These are phyloP conservation scores for Alternaria panax DNA, from an alignment of 2,329 filamentous ascomycete genomes.

Conservation along the genomic window DNA sequence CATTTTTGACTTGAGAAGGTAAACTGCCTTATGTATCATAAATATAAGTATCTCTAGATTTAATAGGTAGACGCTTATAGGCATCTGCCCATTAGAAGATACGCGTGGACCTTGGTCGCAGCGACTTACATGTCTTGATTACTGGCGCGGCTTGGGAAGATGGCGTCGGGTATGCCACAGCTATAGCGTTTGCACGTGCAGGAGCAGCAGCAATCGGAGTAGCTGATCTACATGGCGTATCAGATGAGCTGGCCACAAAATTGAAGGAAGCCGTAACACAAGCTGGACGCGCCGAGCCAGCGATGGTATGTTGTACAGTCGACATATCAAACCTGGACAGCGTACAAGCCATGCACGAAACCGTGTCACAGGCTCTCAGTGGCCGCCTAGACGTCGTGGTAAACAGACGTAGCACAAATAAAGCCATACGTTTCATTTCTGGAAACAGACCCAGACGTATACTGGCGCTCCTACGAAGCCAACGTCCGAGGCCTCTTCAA, in stretches of 20 bases:
- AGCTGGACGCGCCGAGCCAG: slow-evolving; percentile 12
- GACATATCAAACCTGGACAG: slow-evolving; percentile 11
- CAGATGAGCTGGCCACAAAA: slow-evolving; percentile 11
- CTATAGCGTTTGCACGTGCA: slow-evolving; percentile 17
- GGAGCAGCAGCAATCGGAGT: slow-evolving; percentile 15
- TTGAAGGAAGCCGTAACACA: slow-evolving; percentile 10
- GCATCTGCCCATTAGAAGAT: too few relatives aligned
- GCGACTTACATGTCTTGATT: slow-evolving; percentile 14
- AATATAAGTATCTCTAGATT: too few relatives aligned
- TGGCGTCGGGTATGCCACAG: slow-evolving; percentile 20
- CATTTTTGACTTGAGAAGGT: too few relatives aligned
- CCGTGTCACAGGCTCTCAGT: background rate
- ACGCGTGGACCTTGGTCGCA: too few relatives aligned
- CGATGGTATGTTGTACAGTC: slow-evolving; percentile 8
- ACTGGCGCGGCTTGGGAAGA: slow-evolving; percentile 19
- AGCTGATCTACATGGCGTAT: slow-evolving; percentile 7
- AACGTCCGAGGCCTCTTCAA: slow-evolving; percentile 59
- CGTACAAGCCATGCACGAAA: background rate
- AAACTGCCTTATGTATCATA: too few relatives aligned
- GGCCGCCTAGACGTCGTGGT: slow-evolving; percentile 53
- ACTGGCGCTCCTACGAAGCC: slow-evolving; percentile 55
- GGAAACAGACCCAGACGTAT: slow-evolving; percentile 48
- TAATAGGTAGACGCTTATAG: too few relatives aligned
- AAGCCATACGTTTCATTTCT: slow-evolving; percentile 37
- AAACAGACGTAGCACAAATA: slow-evolving; percentile 55